Evolutionary conservation across 2,329 filamentous ascomycete genomes (phyloP), one percentile per base, ranked within the genome.

Genomic region (Ophidiomyces ophidiicola): DNA sequence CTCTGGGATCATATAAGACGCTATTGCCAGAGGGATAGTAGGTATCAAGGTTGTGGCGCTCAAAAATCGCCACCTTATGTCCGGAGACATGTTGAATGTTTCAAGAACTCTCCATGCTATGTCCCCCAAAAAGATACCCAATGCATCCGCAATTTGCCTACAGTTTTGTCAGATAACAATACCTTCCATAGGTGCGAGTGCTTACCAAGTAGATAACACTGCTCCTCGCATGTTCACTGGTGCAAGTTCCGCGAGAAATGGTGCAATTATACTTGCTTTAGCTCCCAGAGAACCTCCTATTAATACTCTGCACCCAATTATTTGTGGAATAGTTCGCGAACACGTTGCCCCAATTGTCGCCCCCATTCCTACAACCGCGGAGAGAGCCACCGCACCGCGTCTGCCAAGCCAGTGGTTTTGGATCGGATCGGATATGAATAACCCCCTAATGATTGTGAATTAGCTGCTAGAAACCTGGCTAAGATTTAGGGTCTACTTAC

Each of bases 361-460:
- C 6, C 24, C 38, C 24, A 41, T 30, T 10, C 38, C 36, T 17
- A 41, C 12, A 1, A 20, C 32, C 15, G 38, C 38, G 24, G 38
- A 35, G 8, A 31, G 3, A 11, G 38, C 38, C n/a, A 41, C 32
- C 6, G 38, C 38, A 18, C 38, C 38, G 10, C 38, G 38, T 18
- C 38, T 5, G 14, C 38, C 38, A 31, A 41, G 38, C 38, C 38
- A 41, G 38, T 41, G 38, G n/a, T 41, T 41, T 17, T 41, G 38
- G 24, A 41, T 41, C 8, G 32, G 32, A 24, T 41, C 38, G 25
- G 38, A 30, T 23, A 41, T 35, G n/a, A 41, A 25, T 6, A 36
- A 24, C 6, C 32, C 23, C 14, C 38, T 41, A 41, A n/a, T 30
- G 15, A 21, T 24, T 3, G 10, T 20, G 4, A 25, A 28, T 36